Percentiles rank a stretch among this genome's conserved stretches.
Conservation (phyloP, 2,329 filamentous ascomycete genomes). For the Penicillium hesseltinei region DNA sequence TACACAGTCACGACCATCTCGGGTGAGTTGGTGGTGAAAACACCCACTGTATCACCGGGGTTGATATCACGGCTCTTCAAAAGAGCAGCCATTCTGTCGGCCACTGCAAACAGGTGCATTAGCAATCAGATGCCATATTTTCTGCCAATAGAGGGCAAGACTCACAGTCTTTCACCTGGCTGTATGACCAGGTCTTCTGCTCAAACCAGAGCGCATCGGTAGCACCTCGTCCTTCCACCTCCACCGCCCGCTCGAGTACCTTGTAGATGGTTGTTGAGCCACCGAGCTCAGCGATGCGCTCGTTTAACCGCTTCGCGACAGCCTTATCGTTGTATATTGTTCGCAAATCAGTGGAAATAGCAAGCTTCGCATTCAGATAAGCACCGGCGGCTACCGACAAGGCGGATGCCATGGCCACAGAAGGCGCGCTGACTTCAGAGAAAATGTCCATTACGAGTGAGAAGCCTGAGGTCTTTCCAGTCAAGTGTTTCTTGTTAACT, state of each 20-base stretch:
- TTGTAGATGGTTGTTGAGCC: conserved; percentile 44
- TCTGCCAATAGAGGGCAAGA: not conserved
- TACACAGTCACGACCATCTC: conserved; percentile 49
- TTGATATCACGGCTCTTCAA: conserved; percentile 40
- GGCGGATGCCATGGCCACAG: conserved; percentile 37
- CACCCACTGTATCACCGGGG: conserved; percentile 44
- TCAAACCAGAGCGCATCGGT: conserved; percentile 51
- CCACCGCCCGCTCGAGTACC: conserved; percentile 44
- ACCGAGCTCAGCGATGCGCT: conserved; percentile 39
- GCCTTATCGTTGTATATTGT: conserved; percentile 35
- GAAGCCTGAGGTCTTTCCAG: not conserved
- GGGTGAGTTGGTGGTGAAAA: conserved; percentile 51
- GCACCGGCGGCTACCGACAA: conserved; percentile 37
- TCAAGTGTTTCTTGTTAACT: not conserved
- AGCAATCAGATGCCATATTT: not conserved
- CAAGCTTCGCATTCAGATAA: conserved; percentile 47
- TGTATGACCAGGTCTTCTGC: conserved; percentile 49
- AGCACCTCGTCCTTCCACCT: conserved; percentile 39
- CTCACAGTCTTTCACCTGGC: conserved; percentile 44
- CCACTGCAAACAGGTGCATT: conserved; percentile 33
- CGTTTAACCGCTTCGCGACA: conserved; percentile 34
- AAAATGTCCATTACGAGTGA: conserved; percentile 28
- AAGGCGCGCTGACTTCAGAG: conserved; percentile 28
- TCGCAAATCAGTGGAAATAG: conserved; percentile 42
- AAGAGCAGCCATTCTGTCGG: conserved; percentile 45